Evolutionary conservation across 176 grass and related monocot species (phyloP).

Genomic region (Eragrostis nindensis): DNA sequence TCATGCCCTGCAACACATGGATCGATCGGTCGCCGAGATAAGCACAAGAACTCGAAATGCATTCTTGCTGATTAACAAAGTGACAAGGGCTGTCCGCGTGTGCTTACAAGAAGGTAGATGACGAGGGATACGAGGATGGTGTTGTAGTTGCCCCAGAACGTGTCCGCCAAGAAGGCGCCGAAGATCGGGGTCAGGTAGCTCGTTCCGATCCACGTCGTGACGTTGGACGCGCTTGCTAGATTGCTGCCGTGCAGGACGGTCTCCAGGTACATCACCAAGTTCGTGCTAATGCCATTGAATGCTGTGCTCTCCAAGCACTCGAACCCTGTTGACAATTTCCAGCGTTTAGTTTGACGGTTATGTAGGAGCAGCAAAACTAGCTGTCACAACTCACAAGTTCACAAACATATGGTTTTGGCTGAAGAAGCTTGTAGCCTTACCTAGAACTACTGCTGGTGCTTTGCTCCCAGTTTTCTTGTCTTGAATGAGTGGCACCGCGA

Average conservation of each 20-base stretch:
- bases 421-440: not conserved
- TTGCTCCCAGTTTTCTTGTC: conserved; percentile 40
- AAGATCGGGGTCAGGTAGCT: conserved; percentile 60
- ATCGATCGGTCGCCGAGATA: too few relatives aligned
- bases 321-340: conserved; percentile 45
- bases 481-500: conserved; percentile 36
- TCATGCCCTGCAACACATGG: conserved; percentile 49
- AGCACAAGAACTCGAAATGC: too few relatives aligned
- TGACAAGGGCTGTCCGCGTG: too few relatives aligned
- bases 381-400: too few relatives aligned
- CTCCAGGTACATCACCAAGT: conserved; percentile 63
- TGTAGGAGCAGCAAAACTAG: too few relatives aligned
- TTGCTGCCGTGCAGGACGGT: conserved; percentile 58
- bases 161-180: conserved; percentile 61
- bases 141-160: conserved; percentile 61
- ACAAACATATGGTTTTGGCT: too few relatives aligned
- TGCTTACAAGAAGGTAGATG: conserved; percentile 48
- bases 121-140: conserved; percentile 59
- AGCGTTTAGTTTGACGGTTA: too few relatives aligned
- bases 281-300: conserved; percentile 57
- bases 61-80: not conserved
- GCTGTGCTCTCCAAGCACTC: conserved; percentile 63
- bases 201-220: conserved; percentile 67
- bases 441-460: conserved; percentile 48
- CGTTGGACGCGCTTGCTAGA: conserved; percentile 48